phyloP scores from a whole-genome alignment of 2,329 filamentous ascomycete genomes.

The Colletotrichum caudatum region DNA sequence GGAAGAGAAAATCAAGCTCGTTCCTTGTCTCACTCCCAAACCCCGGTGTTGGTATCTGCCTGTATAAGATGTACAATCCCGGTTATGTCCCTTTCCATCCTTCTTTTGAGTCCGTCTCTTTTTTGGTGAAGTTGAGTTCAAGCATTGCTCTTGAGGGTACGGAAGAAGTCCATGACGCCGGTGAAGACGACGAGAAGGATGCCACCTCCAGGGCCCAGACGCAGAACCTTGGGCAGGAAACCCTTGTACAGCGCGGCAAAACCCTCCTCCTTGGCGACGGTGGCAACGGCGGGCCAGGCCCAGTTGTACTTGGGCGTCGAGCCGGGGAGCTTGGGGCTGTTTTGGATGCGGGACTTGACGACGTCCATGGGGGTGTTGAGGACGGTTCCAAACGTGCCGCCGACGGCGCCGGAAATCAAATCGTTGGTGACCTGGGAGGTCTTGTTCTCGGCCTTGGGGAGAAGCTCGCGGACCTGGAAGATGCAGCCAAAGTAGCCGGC shows the following conservation, averaged over 20 bases:
- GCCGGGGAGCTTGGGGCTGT: constrained; percentile 86
- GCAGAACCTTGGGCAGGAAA: constrained; percentile 88
- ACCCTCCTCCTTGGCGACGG: constrained; percentile 93
- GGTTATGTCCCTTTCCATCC: background rate
- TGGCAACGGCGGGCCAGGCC: constrained; percentile 89
- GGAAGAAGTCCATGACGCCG: constrained; percentile 94
- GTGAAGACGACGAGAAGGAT: constrained; percentile 88
- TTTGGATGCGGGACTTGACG: constrained; percentile 98
- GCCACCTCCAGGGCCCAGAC: constrained; percentile 68
- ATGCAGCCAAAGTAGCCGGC: constrained; percentile 98
- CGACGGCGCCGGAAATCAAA: constrained; percentile 85
- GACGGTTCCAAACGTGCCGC: constrained; percentile 89
- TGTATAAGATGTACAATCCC: constrained; percentile 36
- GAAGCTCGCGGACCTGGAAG: constrained; percentile 89
- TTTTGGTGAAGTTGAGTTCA: constrained; percentile 1
- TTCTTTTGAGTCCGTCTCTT: background rate
- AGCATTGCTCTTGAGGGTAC: constrained; percentile 62
- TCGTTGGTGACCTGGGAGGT: constrained; percentile 86
- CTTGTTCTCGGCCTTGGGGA: constrained; percentile 87
- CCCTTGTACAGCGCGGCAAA: constrained; percentile 96
- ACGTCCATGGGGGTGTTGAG: constrained; percentile 97
- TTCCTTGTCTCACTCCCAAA: background rate
- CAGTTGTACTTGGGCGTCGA: constrained; percentile 96
- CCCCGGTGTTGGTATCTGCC: constrained; percentile 33
- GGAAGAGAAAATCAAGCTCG: no score